phyloP scores from a whole-genome alignment of 108 stramenopile species.

The Cyclotella sp. region DNA sequence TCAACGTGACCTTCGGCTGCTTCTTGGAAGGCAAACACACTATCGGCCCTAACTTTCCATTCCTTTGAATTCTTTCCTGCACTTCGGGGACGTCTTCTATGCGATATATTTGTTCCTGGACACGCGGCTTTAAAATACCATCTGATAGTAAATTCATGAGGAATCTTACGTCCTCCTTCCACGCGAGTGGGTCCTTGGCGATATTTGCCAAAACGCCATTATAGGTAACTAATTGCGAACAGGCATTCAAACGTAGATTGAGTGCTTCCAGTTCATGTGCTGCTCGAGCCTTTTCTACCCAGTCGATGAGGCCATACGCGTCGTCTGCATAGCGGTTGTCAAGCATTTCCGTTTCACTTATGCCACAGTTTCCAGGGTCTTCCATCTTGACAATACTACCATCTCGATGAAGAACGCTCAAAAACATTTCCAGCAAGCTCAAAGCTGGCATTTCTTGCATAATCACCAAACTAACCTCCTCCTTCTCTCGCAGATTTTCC shows the following conservation, averaged over 20 bases:
- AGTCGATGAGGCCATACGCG: conserved; percentile 17
- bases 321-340: conserved; percentile 13
- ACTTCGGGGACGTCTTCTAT: conserved; percentile 31
- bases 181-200: conserved; percentile 28
- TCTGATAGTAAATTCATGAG: conserved; percentile 32
- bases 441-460: conserved; percentile 35
- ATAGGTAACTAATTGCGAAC: conserved; percentile 29
- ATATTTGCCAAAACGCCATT: conserved; percentile 34
- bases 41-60: conserved; percentile 34
- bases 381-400: conserved; percentile 29
- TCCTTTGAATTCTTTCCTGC: conserved; percentile 40
- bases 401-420: conserved; percentile 19
- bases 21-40: conserved; percentile 36
- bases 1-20: not conserved
- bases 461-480: conserved; percentile 32
- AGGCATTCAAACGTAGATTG: conserved; percentile 23
- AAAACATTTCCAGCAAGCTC: conserved; percentile 31
- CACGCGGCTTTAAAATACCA: conserved; percentile 30
- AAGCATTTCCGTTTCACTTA: conserved; percentile 1
- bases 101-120: conserved; percentile 23
- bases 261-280: conserved; percentile 23
- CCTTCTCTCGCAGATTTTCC: conserved; percentile 23
- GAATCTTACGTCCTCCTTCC: conserved; percentile 46
- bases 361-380: not conserved
- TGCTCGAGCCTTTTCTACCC: conserved; percentile 34